Evolutionary conservation across 768 basidiomycete genomes (phyloP), one percentile per base, ranked within the genome.

Genomic region (Trametes cinnabarina): DNA sequence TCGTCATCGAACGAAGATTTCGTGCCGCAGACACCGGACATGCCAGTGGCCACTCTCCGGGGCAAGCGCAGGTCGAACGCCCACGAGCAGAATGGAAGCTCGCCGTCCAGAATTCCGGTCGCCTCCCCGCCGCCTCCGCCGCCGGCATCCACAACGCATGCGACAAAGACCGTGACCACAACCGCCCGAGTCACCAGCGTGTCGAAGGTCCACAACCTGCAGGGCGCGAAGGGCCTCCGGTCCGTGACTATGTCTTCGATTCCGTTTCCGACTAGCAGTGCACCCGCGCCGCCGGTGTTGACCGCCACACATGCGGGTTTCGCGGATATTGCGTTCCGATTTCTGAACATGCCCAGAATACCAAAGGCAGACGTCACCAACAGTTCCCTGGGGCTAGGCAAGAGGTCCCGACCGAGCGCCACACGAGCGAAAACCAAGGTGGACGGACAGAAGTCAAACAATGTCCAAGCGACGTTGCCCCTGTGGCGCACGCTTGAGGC

Each of bases 401-500:
- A 25, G 39, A 34, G 51, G 22, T n/a, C 47, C 23, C 51, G 51
- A 4, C 58, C 51, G 30, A 48, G 51, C 40, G 47, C 51, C 3
- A 26, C 51, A 20, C 39, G 23, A 28, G 6, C 44, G 5, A 59
- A 43, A 40, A 4, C 47, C 37, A 59, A 42, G 41, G 47, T n/a
- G 39, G 44, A 42, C 22, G 41, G 25, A 14, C 51, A 43, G 51
- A 52, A 50, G 35, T 50, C 28, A 34, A 5, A 47, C 4, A 22
- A 32, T 11, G 53, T n/a, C 41, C 46, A 32, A 35, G 12, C 43
- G 28, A 23, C 26, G 19, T 34, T 42, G 48, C 50, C 53, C 25
- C 59, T 60, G 54, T 60, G 59, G 59, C 37, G 48, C 48, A 32
- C 49, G 48, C 53, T 60, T 30, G 30, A 51, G 43, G 26, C 42